Conservation (phyloP, 176 grass and related monocot genomes). For the Oryza punctata region DNA sequence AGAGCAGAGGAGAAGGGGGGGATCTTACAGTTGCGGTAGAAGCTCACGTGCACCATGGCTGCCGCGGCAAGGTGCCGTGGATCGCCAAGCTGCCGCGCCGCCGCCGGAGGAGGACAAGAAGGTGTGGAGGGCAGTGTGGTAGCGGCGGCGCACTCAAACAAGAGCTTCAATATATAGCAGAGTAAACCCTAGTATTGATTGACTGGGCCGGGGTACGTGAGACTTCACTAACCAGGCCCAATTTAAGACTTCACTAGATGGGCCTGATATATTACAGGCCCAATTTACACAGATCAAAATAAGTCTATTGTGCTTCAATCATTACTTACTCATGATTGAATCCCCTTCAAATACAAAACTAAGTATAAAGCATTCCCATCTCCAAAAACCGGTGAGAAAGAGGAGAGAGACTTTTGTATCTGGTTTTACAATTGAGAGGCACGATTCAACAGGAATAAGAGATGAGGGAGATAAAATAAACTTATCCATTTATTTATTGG, state of each 20-base stretch:
- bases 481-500: too few species aligned
- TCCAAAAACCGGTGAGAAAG: too few species aligned
- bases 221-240: neutral
- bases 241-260: too few species aligned
- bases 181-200: conserved; percentile 31
- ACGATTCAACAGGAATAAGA: too few species aligned
- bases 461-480: too few species aligned
- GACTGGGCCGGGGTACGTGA: neutral
- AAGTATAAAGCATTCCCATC: too few species aligned
- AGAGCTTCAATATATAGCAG: conserved; percentile 10
- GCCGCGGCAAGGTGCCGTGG: conserved; percentile 15
- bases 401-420: too few species aligned
- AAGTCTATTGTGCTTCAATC: too few species aligned
- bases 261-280: neutral
- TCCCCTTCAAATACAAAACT: too few species aligned
- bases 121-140: neutral
- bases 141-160: neutral
- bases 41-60: conserved; percentile 73
- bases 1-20: neutral
- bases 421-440: fast-evolving
- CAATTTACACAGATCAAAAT: neutral
- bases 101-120: conserved; percentile 6
- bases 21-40: conserved; percentile 79
- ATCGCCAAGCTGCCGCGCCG: conserved; percentile 10
- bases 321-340: too few species aligned